Percentiles rank a stretch among this genome's conserved stretches.
Evolutionary conservation across 192 early-diverging fungal genomes (phyloP).

Genomic region (Helicostylum pulchrum): DNA sequence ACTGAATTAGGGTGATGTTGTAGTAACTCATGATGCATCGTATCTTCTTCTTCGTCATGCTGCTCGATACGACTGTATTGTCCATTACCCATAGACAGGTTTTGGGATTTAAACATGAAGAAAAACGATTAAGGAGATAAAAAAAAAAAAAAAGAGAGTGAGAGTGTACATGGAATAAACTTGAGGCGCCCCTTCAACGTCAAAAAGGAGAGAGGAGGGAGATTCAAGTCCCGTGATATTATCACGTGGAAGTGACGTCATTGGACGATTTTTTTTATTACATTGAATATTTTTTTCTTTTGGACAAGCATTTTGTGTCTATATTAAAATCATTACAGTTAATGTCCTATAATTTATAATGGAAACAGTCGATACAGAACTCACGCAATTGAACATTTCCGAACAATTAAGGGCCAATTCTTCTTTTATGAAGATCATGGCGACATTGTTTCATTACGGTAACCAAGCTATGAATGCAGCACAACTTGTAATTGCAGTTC

Average conservation of each 20-base stretch:
- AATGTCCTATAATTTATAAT: conserved; percentile 2
- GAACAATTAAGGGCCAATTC: conserved; percentile 36
- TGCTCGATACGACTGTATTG: conserved; percentile 21
- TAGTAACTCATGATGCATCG: conserved; percentile 1
- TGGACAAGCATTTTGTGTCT: no score
- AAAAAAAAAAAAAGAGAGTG: not conserved
- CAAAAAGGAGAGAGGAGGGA: no score
- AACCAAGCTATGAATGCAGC: conserved; percentile 38
- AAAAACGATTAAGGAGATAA: not conserved
- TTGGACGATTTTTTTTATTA: no score
- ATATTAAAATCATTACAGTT: no score
- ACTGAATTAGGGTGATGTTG: conserved; percentile 18
- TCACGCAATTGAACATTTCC: conserved; percentile 32
- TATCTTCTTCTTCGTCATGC: conserved; percentile 20
- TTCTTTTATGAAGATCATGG: conserved; percentile 42
- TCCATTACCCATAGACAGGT: not conserved
- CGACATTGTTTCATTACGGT: conserved; percentile 40
- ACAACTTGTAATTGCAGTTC: conserved; percentile 36
- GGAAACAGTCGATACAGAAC: conserved; percentile 35
- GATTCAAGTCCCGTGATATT: no score
- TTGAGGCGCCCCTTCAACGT: no score
- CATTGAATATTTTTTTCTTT: no score
- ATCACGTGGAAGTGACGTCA: no score
- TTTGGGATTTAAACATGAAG: conserved; percentile 6
- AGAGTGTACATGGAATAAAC: no score